Base-by-base conservation (phyloP, 208 protist species). In the Tritrichomonas foetus region DNA sequence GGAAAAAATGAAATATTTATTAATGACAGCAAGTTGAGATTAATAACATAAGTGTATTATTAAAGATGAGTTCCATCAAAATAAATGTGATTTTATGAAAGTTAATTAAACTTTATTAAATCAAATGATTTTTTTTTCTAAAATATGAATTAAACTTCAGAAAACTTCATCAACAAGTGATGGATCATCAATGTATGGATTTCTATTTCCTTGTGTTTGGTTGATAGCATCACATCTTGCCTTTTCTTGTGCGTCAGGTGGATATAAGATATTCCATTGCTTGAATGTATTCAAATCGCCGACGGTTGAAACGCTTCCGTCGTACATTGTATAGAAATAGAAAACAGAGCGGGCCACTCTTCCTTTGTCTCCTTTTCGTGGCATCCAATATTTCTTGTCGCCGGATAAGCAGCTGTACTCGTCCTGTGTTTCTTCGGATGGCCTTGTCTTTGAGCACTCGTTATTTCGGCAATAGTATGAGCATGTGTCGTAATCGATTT, bases 151-250 rank as follows among this genome's bases (percentile, higher is more conserved):
- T n/a, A n/a, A n/a, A n/a, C n/a, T n/a, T n/a, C n/a, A n/a, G n/a
- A n/a, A n/a, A n/a, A 36, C 78, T 50, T 89, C 47, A 50, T 89
- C 47, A 39, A 57, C 78, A 89, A 89, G 78, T 2, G 41, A 36
- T 8, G 33, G 5, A 57, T 89, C 47, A 57, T 89, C 78, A 61
- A 89, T 57, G n/a, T 57, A 89, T 57, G 78, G 78, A 39, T 89
- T 89, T 39, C 41, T 89, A 27, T 89, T 89, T 53, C 78, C 78
- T 89, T 89, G 78, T 55, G 78, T 57, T 89, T 39, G 3, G 16
- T 89, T 89, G 5, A 89, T 39, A 14, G 27, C 41, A 89, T 89
- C 39, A 50, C 57, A 57, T 61, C 78, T 3, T 36, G 47, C 20
- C n/a, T 57, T 89, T 57, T 89, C 78, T 16, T 33, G 39, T 16